Conservation (phyloP, 2,329 filamentous ascomycete genomes). For the Aspergillus melleus region DNA sequence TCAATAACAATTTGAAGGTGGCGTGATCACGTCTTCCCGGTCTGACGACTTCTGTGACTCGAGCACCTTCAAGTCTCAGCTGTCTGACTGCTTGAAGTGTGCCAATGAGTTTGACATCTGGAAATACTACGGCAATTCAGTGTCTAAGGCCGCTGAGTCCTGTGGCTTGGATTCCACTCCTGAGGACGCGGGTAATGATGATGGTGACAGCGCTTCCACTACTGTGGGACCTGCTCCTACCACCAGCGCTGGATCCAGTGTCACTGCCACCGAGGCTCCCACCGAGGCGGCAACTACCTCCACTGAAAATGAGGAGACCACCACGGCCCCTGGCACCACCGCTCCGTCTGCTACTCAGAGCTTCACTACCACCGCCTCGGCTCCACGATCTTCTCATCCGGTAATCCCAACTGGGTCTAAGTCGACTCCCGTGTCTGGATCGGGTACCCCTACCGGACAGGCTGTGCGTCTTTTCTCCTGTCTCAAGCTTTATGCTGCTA, state of each 20-base stretch:
- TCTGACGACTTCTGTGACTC: constrained; percentile 28
- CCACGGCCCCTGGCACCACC: neutral
- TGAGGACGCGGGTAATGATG: neutral
- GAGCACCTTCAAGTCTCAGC: constrained; percentile 24
- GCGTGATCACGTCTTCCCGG: constrained; percentile 26
- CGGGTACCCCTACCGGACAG: neutral
- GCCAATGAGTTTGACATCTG: constrained; percentile 47
- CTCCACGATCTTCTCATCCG: neutral
- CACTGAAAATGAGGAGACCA: neutral
- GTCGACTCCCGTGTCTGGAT: neutral
- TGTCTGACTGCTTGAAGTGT: constrained; percentile 43
- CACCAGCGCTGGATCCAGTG: neutral
- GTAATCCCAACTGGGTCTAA: neutral
- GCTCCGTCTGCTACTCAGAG: neutral
- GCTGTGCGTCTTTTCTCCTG: neutral
- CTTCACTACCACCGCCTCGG: neutral
- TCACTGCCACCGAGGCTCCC: neutral
- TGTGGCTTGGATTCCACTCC: constrained; percentile 25
- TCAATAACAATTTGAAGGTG: constrained; percentile 17
- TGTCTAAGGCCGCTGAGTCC: constrained; percentile 37
- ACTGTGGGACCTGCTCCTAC: neutral
- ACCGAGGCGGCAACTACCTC: neutral
- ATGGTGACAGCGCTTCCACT: neutral
- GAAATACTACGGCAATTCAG: constrained; percentile 44
- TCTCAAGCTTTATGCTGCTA: neutral